phyloP scores from a whole-genome alignment of 2,329 filamentous ascomycete species.

The Diaporthe sp. region DNA sequence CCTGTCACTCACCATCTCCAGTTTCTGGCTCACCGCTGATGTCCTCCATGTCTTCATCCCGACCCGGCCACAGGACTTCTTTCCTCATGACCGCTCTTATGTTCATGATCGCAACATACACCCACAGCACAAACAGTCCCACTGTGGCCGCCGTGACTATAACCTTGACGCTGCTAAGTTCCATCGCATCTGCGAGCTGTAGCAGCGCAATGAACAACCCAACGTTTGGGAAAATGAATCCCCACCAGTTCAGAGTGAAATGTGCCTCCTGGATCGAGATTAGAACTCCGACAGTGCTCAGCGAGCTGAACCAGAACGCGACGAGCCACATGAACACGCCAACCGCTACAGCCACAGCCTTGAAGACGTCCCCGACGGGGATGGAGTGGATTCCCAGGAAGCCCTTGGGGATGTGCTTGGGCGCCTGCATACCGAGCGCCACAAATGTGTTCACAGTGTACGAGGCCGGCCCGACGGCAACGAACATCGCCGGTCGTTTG shows the following conservation, averaged over 20 bases:
- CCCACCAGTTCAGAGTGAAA: constrained; percentile 68
- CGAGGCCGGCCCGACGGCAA: constrained; percentile 64
- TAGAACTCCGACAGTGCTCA: constrained; percentile 55
- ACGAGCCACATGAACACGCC: constrained; percentile 67
- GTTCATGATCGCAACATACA: constrained; percentile 7
- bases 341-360: constrained; percentile 59
- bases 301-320: constrained; percentile 67
- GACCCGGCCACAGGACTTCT: constrained; percentile 3
- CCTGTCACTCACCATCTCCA: not conserved
- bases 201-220: constrained; percentile 58
- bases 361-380: constrained; percentile 53
- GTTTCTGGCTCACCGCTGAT: not conserved
- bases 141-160: not conserved
- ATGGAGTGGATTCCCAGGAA: constrained; percentile 47
- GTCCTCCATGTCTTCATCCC: constrained; percentile 4
- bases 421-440: constrained; percentile 57
- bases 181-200: constrained; percentile 19
- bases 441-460: constrained; percentile 64
- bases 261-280: constrained; percentile 55
- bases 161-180: not conserved
- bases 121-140: not conserved
- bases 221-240: constrained; percentile 72
- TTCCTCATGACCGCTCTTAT: not conserved
- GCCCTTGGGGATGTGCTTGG: constrained; percentile 42
- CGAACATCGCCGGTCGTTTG: constrained; percentile 67